These are phyloP conservation scores for Ulota crispa DNA, from an alignment of 225 moss, liverwort and hornwort species.

Conservation along the genomic window DNA sequence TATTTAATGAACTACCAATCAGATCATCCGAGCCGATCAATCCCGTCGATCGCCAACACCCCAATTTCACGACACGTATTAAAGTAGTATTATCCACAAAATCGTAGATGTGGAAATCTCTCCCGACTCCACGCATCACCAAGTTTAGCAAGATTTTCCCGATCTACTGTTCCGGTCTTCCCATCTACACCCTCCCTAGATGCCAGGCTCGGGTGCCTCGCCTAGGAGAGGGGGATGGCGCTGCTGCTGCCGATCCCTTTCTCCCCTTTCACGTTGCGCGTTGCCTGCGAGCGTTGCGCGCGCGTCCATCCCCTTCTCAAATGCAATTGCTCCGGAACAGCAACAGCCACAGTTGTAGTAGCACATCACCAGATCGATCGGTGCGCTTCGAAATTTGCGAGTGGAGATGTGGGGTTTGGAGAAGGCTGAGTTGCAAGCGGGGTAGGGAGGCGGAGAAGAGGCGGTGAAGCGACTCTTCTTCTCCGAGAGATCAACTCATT, in stretches of 20 bases:
- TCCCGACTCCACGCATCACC: neutral
- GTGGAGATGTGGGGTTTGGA: constrained; percentile 20
- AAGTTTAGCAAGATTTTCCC: rapidly evolving
- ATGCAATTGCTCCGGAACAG: neutral
- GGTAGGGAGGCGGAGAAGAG: constrained; percentile 21
- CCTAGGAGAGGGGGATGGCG: constrained; percentile 11
- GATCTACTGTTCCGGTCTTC: rapidly evolving
- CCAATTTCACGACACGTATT: neutral
- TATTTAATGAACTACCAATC: neutral
- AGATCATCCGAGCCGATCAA: neutral
- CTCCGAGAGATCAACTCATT: constrained; percentile 13
- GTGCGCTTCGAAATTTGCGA: neutral
- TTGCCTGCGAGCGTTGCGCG: neutral
- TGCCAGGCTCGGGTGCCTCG: neutral
- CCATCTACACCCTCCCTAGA: neutral
- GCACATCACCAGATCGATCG: neutral
- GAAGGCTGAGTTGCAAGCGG: neutral
- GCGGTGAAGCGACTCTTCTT: constrained; percentile 21
- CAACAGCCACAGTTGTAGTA: neutral
- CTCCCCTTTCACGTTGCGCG: neutral
- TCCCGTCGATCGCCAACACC: neutral
- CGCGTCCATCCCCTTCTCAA: neutral
- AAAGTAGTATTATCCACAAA: neutral
- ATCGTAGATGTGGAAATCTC: constrained; percentile 21
- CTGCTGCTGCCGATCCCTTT: neutral